These are phyloP conservation scores for Penicillium decumbens DNA, from an alignment of 2,329 filamentous ascomycete species.

Conservation along the genomic window DNA sequence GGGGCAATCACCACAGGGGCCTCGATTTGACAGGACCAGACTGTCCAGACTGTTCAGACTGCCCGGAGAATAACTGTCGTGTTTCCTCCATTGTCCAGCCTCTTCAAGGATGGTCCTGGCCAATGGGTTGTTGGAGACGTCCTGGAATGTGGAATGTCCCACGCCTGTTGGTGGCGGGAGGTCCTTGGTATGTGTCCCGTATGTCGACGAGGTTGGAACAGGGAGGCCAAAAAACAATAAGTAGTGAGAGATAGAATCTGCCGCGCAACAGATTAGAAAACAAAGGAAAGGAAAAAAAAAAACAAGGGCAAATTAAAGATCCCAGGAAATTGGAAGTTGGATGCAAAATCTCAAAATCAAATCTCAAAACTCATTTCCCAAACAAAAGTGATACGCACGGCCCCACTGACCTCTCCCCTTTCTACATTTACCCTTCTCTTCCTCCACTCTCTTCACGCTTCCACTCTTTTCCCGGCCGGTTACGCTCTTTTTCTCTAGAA, in stretches of 20 bases:
- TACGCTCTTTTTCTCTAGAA: slow-evolving; percentile 26
- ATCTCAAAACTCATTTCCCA: not conserved
- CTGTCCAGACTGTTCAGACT: not conserved
- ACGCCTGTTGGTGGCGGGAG: slow-evolving; percentile 18
- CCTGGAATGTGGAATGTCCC: slow-evolving; percentile 27
- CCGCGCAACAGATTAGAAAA: not conserved
- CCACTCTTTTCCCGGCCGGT: slow-evolving; percentile 17
- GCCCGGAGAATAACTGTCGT: slow-evolving; percentile 13
- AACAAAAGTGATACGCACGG: slow-evolving; percentile 9
- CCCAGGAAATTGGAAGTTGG: not conserved
- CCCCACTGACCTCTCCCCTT: slow-evolving; percentile 8
- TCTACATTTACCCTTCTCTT: not conserved
- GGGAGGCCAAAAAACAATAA: slow-evolving; percentile 14
- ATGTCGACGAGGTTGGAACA: slow-evolving; percentile 18
- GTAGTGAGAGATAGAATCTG: slow-evolving; percentile 3
- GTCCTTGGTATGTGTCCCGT: slow-evolving; percentile 14
- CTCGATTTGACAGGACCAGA: not conserved
- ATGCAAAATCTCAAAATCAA: no score
- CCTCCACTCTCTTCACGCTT: slow-evolving; percentile 7
- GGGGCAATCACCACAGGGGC: slow-evolving; percentile 1
- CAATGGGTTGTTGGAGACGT: slow-evolving; percentile 10
- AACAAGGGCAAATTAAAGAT: not conserved
- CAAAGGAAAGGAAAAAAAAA: not conserved
- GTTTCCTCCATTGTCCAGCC: slow-evolving; percentile 13
- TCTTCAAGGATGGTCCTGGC: slow-evolving; percentile 1